phyloP scores from a whole-genome alignment of 441 rosid genomes.

The Euphorbia schlechtendalii region DNA sequence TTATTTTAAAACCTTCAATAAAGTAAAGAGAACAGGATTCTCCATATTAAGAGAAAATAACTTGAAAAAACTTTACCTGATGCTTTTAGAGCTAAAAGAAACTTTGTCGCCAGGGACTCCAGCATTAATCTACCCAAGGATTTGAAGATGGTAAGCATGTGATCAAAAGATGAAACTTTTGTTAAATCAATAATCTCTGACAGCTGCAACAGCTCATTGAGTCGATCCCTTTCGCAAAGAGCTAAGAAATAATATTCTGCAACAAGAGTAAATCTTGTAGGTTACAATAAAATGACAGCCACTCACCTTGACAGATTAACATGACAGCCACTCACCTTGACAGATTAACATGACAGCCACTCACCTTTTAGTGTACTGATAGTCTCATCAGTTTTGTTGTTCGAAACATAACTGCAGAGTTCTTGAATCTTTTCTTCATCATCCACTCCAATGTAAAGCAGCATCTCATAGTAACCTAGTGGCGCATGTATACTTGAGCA shows the following conservation, averaged over 20 bases:
- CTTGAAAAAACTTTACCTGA: conserved; percentile 36
- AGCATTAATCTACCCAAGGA: conserved; percentile 55
- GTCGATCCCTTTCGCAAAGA: conserved; percentile 54
- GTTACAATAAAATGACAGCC: too few relatives aligned
- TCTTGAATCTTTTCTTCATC: conserved; percentile 50
- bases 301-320: conserved; percentile 1
- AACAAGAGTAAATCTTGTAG: conserved; percentile 12
- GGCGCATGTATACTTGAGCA: conserved; percentile 35
- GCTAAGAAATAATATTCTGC: conserved; percentile 76
- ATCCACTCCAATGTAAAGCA: conserved; percentile 42
- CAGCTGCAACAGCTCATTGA: conserved; percentile 43
- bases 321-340: neutral
- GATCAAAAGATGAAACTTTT: conserved; percentile 42
- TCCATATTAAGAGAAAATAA: conserved; percentile 9
- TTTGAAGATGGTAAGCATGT: conserved; percentile 40
- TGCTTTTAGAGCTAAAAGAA: conserved; percentile 42
- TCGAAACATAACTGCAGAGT: conserved; percentile 35
- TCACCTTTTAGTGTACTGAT: conserved; percentile 48
- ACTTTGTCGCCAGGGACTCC: conserved; percentile 49
- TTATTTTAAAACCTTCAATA: conserved; percentile 1
- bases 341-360: neutral
- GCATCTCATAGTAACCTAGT: conserved; percentile 84
- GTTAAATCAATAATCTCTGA: conserved; percentile 56
- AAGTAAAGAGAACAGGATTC: conserved; percentile 5
- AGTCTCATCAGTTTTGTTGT: conserved; percentile 26